Conservation (phyloP, 2,329 filamentous ascomycete genomes). For the Colletotrichum kahawae region DNA sequence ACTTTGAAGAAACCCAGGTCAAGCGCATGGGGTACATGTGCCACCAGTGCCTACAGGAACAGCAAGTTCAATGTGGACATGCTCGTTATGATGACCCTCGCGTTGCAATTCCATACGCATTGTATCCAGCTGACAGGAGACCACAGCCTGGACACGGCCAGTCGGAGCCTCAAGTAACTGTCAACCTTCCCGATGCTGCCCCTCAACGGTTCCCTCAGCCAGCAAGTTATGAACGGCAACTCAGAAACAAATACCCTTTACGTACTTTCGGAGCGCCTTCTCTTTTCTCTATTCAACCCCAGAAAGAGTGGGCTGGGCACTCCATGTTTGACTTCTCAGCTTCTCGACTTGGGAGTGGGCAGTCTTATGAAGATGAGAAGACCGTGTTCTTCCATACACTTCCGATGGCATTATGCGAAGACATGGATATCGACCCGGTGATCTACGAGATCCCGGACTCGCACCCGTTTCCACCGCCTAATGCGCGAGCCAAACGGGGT, state of each 20-base stretch:
- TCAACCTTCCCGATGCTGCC: background rate
- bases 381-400: background rate
- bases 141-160: background rate
- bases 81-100: background rate
- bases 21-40: background rate
- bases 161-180: background rate
- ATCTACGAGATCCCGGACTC: background rate
- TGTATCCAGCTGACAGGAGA: background rate
- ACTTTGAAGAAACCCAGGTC: background rate
- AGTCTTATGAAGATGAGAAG: background rate
- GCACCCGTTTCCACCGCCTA: background rate
- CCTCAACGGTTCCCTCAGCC: background rate
- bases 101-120: background rate
- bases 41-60: background rate
- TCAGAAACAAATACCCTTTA: background rate
- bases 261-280: background rate
- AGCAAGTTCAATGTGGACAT: background rate
- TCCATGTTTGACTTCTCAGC: background rate
- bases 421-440: background rate
- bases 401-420: background rate
- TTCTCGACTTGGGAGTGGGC: background rate
- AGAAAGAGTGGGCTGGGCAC: background rate
- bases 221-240: background rate
- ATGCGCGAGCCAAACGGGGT: background rate
- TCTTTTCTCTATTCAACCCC: background rate